A percentile compares a stretch with the other conserved stretches of the same genome.
phyloP scores from a whole-genome alignment of 2,329 filamentous ascomycete genomes.

The Diaporthe capsici region DNA sequence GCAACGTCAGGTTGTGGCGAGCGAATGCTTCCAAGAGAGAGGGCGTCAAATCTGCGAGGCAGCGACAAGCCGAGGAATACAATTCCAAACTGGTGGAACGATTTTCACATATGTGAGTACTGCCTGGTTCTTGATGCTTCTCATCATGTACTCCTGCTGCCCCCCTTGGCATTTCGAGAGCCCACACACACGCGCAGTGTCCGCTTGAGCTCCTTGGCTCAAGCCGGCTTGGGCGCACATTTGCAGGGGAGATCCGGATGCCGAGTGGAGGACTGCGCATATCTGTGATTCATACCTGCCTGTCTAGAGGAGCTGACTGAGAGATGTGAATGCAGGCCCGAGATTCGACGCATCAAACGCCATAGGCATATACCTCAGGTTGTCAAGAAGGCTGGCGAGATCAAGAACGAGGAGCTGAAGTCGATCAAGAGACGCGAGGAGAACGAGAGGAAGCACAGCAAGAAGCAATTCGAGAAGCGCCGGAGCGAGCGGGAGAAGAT shows the following conservation, averaged over 20 bases:
- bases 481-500: slow-evolving; percentile 85
- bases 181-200: background rate
- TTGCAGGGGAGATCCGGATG: background rate
- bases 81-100: slow-evolving; percentile 86
- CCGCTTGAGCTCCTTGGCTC: background rate
- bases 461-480: slow-evolving; percentile 79
- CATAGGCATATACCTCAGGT: slow-evolving; percentile 94
- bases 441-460: slow-evolving; percentile 92
- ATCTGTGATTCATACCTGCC: background rate
- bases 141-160: background rate
- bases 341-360: slow-evolving; percentile 89
- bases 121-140: background rate
- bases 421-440: slow-evolving; percentile 92
- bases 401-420: slow-evolving; percentile 90
- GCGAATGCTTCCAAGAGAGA: slow-evolving; percentile 86
- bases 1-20: slow-evolving; percentile 82
- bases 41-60: slow-evolving; percentile 86
- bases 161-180: background rate
- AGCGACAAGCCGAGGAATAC: slow-evolving; percentile 92
- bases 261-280: background rate
- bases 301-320: background rate
- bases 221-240: background rate
- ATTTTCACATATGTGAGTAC: slow-evolving; percentile 83
- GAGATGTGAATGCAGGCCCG: slow-evolving; percentile 63
- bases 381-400: slow-evolving; percentile 95